Conservation (phyloP, 805 yeast species). For the Candida namnaoensis region DNA sequence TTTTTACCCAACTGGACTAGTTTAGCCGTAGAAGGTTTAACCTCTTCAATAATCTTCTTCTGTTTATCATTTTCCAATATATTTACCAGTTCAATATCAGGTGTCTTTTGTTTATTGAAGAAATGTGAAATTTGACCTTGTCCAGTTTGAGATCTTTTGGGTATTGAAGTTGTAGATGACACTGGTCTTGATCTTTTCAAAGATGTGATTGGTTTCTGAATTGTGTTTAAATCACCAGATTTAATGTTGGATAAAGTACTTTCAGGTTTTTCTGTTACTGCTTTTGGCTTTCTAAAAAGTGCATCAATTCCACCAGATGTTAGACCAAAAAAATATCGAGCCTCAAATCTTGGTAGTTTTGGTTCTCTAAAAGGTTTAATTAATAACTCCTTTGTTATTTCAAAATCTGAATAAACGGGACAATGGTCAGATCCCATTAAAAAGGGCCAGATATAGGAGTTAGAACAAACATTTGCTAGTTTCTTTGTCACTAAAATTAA, state of each 20-base stretch:
- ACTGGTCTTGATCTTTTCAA: background rate
- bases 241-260: too few relatives aligned
- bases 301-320: constrained; percentile 23
- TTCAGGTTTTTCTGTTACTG: background rate
- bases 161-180: too few relatives aligned
- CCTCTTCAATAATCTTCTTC: too few relatives aligned
- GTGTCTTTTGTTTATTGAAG: too few relatives aligned
- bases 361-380: background rate
- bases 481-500: constrained; percentile 46
- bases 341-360: constrained; percentile 39
- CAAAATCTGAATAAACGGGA: constrained; percentile 72
- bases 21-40: constrained; percentile 8
- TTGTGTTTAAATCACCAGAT: too few relatives aligned
- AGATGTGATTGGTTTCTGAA: too few relatives aligned
- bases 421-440: constrained; percentile 91
- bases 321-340: constrained; percentile 36
- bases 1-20: constrained; percentile 3
- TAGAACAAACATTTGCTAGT: constrained; percentile 22
- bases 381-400: constrained; percentile 5
- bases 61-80: too few relatives aligned
- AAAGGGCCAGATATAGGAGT: constrained; percentile 53
- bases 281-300: constrained; percentile 21
- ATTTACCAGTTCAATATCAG: too few relatives aligned
- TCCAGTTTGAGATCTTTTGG: too few relatives aligned
- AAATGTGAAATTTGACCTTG: background rate